Evolutionary conservation across 176 grass and related monocot genomes (phyloP).

Genomic region (Dactylis glomerata): DNA sequence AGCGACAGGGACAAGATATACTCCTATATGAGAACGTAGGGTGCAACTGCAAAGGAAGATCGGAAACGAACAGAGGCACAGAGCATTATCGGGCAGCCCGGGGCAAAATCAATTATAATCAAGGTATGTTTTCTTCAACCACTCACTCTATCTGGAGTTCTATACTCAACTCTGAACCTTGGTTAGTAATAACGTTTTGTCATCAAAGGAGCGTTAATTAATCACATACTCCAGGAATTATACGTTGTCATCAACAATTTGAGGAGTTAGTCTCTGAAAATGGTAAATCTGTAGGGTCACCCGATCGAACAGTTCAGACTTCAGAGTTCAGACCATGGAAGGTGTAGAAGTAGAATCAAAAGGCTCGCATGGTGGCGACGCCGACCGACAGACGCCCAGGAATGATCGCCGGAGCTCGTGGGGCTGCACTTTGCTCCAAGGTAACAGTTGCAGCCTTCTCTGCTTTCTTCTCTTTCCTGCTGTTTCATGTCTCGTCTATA

Average conservation of each 20-base stretch:
- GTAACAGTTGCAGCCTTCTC: not conserved
- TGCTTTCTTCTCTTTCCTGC: not conserved
- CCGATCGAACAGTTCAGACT: not conserved
- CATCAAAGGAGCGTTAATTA: not conserved
- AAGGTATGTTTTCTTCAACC: constrained; percentile 17
- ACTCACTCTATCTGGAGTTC: not conserved
- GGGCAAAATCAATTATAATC: not conserved
- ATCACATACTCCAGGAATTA: not conserved
- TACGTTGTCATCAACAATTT: not conserved
- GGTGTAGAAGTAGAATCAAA: constrained; percentile 29
- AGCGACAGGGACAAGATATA: not conserved
- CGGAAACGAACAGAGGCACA: not conserved
- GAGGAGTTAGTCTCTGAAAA: not conserved
- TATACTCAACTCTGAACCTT: not conserved
- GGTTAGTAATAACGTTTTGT: not conserved
- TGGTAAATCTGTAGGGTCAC: not conserved
- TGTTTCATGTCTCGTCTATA: not conserved
- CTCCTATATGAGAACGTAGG: constrained; percentile 16
- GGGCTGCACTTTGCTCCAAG: constrained; percentile 36
- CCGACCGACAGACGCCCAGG: constrained; percentile 16
- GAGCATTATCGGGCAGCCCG: not conserved
- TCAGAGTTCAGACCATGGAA: constrained; percentile 24
- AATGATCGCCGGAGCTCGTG: constrained; percentile 23
- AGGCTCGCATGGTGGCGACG: not conserved
- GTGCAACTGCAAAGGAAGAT: not conserved